These are phyloP conservation scores for Metschnikowia henanensis DNA, from an alignment of 805 yeast species.

Conservation along the genomic window DNA sequence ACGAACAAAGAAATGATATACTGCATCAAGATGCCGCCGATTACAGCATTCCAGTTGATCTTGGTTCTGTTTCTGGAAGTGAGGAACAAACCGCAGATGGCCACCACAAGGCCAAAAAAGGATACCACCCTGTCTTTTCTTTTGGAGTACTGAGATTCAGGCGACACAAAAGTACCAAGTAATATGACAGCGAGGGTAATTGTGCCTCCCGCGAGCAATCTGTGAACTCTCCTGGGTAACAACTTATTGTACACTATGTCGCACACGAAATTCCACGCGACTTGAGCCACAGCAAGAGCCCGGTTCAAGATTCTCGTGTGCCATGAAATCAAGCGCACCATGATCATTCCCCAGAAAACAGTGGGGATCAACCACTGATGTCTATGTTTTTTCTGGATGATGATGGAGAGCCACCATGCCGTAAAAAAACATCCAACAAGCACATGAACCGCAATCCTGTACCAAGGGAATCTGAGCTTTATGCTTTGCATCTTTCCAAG, in stretches of 20 bases:
- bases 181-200: conserved; percentile 49
- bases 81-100: conserved; percentile 42
- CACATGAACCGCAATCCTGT: conserved; percentile 16
- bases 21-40: conserved; percentile 60
- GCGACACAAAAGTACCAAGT: conserved; percentile 54
- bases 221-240: conserved; percentile 38
- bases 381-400: conserved; percentile 50
- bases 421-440: conserved; percentile 26
- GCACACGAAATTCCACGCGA: conserved; percentile 29
- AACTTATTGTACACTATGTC: conserved; percentile 38
- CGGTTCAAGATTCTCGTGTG: conserved; percentile 35
- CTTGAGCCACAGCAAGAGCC: conserved; percentile 13
- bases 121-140: conserved; percentile 57
- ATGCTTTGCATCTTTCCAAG: conserved; percentile 8
- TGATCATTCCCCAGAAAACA: conserved; percentile 48
- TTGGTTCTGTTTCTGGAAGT: conserved; percentile 47
- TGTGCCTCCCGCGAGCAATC: conserved; percentile 45
- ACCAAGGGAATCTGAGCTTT: conserved; percentile 17
- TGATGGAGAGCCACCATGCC: conserved; percentile 50
- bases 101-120: conserved; percentile 52
- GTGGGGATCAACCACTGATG: conserved; percentile 60
- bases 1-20: conserved; percentile 60
- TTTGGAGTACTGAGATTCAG: conserved; percentile 45
- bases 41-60: conserved; percentile 59
- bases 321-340: conserved; percentile 52